Evolutionary conservation across 2,329 filamentous ascomycete genomes (phyloP).

Genomic region (Bipolaris gigantea): DNA sequence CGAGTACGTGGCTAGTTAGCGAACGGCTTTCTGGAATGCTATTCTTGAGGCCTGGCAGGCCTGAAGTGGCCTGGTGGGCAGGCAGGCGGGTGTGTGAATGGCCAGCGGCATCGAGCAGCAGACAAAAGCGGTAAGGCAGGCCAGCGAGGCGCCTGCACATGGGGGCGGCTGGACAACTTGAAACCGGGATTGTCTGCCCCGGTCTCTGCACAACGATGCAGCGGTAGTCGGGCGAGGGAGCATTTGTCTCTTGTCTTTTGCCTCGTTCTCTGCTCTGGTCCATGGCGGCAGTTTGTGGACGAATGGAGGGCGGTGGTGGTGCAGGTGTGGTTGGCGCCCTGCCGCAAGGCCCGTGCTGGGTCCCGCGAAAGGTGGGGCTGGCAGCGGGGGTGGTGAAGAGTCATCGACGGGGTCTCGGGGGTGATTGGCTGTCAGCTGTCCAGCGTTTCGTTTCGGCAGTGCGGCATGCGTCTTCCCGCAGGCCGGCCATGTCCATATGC

Average conservation of each 20-base stretch:
- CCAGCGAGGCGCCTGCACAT: conserved; percentile 40
- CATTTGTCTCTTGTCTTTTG: neutral
- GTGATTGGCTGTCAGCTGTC: conserved; percentile 37
- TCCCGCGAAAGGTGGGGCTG: conserved; percentile 21
- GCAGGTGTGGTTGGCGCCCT: conserved; percentile 35
- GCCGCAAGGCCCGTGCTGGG: conserved; percentile 26
- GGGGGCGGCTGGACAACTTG: conserved; percentile 42
- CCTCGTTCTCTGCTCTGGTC: neutral
- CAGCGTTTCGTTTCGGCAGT: conserved; percentile 40
- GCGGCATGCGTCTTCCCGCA: conserved; percentile 28
- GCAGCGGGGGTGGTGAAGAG: conserved; percentile 34
- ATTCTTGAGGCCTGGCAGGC: conserved; percentile 26
- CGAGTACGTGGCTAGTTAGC: conserved; percentile 35
- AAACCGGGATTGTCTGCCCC: conserved; percentile 39
- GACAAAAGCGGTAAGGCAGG: conserved; percentile 23
- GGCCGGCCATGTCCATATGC: conserved; percentile 20
- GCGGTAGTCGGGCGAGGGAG: conserved; percentile 1
- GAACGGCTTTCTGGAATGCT: conserved; percentile 26
- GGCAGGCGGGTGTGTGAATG: conserved; percentile 28
- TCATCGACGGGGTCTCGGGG: conserved; percentile 27
- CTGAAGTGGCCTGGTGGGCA: conserved; percentile 22
- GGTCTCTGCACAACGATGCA: conserved; percentile 9
- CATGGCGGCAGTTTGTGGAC: conserved; percentile 40
- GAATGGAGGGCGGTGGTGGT: conserved; percentile 37
- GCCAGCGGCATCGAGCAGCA: conserved; percentile 29